A percentile compares a stretch with the other conserved stretches of the same genome.
Conservation (phyloP, 805 yeast genomes). For the Starmerella cellae region DNA sequence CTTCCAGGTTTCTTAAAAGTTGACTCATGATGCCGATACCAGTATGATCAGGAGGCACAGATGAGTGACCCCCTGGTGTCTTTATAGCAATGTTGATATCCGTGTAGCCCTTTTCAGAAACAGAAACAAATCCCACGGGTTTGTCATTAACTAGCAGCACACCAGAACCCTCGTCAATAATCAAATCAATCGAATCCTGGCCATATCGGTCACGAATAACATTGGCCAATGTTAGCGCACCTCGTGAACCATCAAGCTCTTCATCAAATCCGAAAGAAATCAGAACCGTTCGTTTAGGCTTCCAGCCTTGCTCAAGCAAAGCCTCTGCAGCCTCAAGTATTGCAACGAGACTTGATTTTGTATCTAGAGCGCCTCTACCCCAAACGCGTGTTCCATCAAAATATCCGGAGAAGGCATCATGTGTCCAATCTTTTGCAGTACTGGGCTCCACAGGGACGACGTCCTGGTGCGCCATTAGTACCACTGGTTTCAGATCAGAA, state of each 20-base stretch:
- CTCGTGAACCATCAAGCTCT: conserved; percentile 51
- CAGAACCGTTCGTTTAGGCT: conserved; percentile 50
- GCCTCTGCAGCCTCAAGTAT: conserved; percentile 54
- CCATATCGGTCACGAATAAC: conserved; percentile 46
- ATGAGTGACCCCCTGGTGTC: conserved; percentile 70
- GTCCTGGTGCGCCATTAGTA: conserved; percentile 68
- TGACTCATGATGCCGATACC: conserved; percentile 62
- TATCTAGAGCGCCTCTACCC: conserved; percentile 72
- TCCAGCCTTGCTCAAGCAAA: conserved; percentile 38
- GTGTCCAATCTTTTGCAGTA: conserved; percentile 46
- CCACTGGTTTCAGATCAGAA: conserved; percentile 34
- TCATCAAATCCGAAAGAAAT: conserved; percentile 70
- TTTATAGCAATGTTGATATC: conserved; percentile 37
- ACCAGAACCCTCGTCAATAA: conserved; percentile 62
- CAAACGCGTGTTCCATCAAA: conserved; percentile 53
- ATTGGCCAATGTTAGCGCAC: conserved; percentile 43
- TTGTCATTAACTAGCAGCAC: conserved; percentile 32
- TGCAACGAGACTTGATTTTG: conserved; percentile 55
- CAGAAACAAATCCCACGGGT: conserved; percentile 41
- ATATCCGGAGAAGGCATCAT: conserved; percentile 53
- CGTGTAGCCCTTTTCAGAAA: conserved; percentile 50
- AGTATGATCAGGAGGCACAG: conserved; percentile 71
- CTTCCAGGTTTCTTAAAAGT: conserved; percentile 43
- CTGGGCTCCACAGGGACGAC: conserved; percentile 60
- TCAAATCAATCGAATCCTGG: conserved; percentile 41